Conservation (phyloP, 345 rosid genomes). For the Atalantia buxifolia region DNA sequence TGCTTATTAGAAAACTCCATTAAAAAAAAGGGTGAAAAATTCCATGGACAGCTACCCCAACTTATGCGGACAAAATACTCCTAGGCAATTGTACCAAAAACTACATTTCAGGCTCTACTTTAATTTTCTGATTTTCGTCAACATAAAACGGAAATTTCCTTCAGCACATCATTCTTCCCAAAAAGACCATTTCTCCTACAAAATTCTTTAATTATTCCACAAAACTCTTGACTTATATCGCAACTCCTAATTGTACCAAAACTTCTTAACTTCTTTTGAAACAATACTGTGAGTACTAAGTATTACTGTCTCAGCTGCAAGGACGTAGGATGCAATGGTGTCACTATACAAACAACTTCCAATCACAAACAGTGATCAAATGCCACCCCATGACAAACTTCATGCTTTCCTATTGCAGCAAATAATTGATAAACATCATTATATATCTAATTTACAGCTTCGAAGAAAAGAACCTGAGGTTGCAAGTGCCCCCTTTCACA, state of each 20-base stretch:
- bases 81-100: conserved; percentile 14
- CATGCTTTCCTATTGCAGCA: conserved; percentile 19
- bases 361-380: conserved; percentile 12
- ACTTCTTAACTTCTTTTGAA: conserved; percentile 13
- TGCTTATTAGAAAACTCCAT: conserved; percentile 19
- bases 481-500: conserved; percentile 92
- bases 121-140: conserved; percentile 16
- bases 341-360: conserved; percentile 19
- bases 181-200: conserved; percentile 22
- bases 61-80: background rate
- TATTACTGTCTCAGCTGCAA: conserved; percentile 19
- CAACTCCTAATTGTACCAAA: conserved; percentile 13
- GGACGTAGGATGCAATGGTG: conserved; percentile 15
- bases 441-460: conserved; percentile 49
- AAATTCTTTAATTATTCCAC: conserved; percentile 11
- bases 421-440: conserved; percentile 21
- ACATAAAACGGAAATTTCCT: conserved; percentile 11
- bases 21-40: background rate
- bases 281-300: conserved; percentile 12
- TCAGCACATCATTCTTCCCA: conserved; percentile 17
- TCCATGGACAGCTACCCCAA: background rate
- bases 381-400: conserved; percentile 9
- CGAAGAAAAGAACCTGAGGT: conserved; percentile 94
- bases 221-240: conserved; percentile 21
- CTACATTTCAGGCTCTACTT: conserved; percentile 26